These are phyloP conservation scores for Hypoxylon rubiginosum DNA, from an alignment of 2,329 filamentous ascomycete species.

Conservation along the genomic window DNA sequence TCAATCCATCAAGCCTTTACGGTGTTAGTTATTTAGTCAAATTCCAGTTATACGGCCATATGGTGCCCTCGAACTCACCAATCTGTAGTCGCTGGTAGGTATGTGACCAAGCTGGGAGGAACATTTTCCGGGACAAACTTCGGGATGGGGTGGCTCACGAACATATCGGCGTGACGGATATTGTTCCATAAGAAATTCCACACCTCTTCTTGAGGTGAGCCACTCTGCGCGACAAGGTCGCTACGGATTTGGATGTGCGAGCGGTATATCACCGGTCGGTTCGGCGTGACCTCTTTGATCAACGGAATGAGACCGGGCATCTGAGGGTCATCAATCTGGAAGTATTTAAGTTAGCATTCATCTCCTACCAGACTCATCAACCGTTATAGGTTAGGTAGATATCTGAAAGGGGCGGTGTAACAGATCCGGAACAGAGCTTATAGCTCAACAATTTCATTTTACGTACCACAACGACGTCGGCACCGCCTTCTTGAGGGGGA, in stretches of 20 bases:
- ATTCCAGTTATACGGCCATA: background rate
- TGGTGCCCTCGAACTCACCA: conserved; percentile 63
- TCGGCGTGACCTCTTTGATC: conserved; percentile 77
- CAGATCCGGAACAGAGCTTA: background rate
- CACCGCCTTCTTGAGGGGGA: conserved; percentile 75
- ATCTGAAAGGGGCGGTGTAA: background rate
- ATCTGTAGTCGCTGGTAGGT: conserved; percentile 85
- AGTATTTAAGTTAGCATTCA: conserved; percentile 9
- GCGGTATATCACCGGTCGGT: conserved; percentile 83
- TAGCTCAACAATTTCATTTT: background rate
- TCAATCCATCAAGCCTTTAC: conserved; percentile 78
- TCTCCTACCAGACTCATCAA: conserved; percentile 19
- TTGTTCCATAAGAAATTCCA: conserved; percentile 83
- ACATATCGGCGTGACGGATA: conserved; percentile 79
- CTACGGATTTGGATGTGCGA: conserved; percentile 87
- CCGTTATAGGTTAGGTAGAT: background rate
- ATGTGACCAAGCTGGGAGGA: conserved; percentile 74
- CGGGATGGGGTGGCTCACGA: conserved; percentile 85
- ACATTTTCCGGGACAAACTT: conserved; percentile 80
- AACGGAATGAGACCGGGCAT: conserved; percentile 84
- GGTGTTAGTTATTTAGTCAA: conserved; percentile 41
- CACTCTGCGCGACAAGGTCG: conserved; percentile 74
- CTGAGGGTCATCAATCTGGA: conserved; percentile 82
- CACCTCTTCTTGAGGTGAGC: conserved; percentile 77
- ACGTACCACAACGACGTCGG: conserved; percentile 77